These are phyloP conservation scores for Ogataea thermomethanolica DNA, from an alignment of 805 yeast genomes.

Conservation along the genomic window DNA sequence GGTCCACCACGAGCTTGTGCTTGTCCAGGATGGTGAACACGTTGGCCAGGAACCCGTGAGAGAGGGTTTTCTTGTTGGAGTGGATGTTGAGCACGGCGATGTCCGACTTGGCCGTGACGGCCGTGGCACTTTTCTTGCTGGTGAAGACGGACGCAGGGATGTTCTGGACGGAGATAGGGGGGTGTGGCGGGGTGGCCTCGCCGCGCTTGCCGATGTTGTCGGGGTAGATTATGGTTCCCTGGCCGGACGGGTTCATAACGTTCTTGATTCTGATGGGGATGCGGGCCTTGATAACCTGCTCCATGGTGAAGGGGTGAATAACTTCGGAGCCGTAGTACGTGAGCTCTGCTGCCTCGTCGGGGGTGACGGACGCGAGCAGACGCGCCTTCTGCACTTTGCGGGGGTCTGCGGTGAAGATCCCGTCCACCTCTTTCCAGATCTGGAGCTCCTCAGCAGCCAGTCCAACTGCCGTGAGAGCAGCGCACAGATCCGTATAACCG, in stretches of 20 bases:
- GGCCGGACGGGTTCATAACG: slow-evolving; percentile 90
- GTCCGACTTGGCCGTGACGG: slow-evolving; percentile 91
- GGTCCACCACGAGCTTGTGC: slow-evolving; percentile 84
- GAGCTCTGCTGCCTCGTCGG: slow-evolving; percentile 97
- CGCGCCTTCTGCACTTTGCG: slow-evolving; percentile 90
- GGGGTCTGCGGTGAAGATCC: slow-evolving; percentile 98
- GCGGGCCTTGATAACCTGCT: slow-evolving; percentile 92
- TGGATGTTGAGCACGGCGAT: slow-evolving; percentile 91
- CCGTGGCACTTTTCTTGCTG: slow-evolving; percentile 77
- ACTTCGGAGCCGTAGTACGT: slow-evolving; percentile 98
- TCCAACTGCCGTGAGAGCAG: slow-evolving; percentile 94
- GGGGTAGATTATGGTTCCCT: slow-evolving; percentile 92
- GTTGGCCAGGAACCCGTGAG: slow-evolving; percentile 93
- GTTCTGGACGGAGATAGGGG: slow-evolving; percentile 71
- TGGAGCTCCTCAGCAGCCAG: slow-evolving; percentile 88
- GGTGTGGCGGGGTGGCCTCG: slow-evolving; percentile 90
- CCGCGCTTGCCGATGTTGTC: slow-evolving; percentile 84
- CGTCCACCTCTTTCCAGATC: slow-evolving; percentile 99
- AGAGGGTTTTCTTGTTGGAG: slow-evolving; percentile 85
- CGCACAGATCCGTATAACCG: slow-evolving; percentile 97
- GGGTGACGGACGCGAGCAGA: slow-evolving; percentile 82
- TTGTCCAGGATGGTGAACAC: slow-evolving; percentile 84
- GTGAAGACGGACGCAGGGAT: slow-evolving; percentile 37
- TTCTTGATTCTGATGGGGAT: slow-evolving; percentile 96
- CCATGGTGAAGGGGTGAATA: slow-evolving; percentile 99